Percentiles rank a stretch among this genome's conserved stretches.
Conservation (phyloP, 2,329 filamentous ascomycete genomes). For the Exophiala oligosperma region DNA sequence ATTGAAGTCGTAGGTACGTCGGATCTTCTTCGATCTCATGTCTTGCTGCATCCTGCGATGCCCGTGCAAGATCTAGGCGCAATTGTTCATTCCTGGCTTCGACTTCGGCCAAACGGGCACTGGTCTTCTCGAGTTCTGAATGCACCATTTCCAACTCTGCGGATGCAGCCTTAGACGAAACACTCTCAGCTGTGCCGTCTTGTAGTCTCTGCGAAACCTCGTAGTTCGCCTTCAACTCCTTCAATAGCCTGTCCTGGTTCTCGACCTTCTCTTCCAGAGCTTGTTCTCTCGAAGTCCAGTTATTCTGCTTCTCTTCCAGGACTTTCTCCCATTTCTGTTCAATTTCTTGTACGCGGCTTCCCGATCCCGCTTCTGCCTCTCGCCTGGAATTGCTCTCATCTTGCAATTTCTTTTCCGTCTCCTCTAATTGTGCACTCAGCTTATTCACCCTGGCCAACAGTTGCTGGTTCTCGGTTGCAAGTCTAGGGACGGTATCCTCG, state of each 20-base stretch:
- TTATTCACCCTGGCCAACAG: conserved; percentile 76
- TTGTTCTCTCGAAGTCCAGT: conserved; percentile 94
- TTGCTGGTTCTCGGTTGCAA: conserved; percentile 84
- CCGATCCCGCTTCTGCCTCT: conserved; percentile 73
- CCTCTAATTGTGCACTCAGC: conserved; percentile 78
- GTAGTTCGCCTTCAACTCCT: conserved; percentile 94
- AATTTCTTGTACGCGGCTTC: conserved; percentile 81
- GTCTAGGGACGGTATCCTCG: conserved; percentile 86
- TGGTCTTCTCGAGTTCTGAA: conserved; percentile 87
- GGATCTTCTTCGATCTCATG: conserved; percentile 80
- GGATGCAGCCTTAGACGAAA: conserved; percentile 68
- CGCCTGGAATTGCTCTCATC: conserved; percentile 71
- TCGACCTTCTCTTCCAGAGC: conserved; percentile 89
- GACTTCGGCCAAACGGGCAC: conserved; percentile 80
- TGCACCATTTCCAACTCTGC: conserved; percentile 93
- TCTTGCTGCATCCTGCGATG: conserved; percentile 65
- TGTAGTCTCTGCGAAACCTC: conserved; percentile 90
- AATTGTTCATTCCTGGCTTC: conserved; percentile 94
- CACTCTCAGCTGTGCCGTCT: conserved; percentile 60
- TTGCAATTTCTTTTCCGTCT: conserved; percentile 77
- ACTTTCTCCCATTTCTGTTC: conserved; percentile 89
- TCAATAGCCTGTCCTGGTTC: conserved; percentile 86
- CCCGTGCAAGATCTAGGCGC: conserved; percentile 84
- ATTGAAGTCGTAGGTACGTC: conserved; percentile 79
- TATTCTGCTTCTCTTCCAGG: conserved; percentile 88